Evolutionary conservation across 345 rosid genomes (phyloP), one percentile per base, ranked within the genome.

Genomic region (Barbarea vulgaris): DNA sequence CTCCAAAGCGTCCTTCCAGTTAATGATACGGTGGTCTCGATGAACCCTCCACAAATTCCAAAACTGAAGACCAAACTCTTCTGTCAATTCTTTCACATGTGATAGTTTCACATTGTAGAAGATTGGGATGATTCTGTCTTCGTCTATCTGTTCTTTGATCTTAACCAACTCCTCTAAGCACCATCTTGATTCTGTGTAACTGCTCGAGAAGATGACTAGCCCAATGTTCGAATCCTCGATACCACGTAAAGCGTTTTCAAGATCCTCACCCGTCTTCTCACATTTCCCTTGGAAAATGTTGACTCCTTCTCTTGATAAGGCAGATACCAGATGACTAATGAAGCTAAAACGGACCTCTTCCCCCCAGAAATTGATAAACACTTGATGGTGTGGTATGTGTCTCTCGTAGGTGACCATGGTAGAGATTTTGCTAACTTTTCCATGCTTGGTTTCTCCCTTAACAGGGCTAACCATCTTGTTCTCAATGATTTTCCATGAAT

Each of bases 1-100:
- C 21, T 27, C 17, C 41, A 21, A n/a, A 51, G 70, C 51, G 62
- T 67, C n/a, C 56, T 44, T 67, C 69, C 76, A 72, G 4, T 15
- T 14, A 18, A 60, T 62, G 15, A 67, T 37, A 36, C n/a, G 42
- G 12, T 51, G 65, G 4, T 61, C 10, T 1, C 21, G 33, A 9
- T 64, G 10, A 61, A 21, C 4, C 17, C 50, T 61, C 28, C 46
- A 37, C 47, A 17, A 21, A 21, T 39, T 22, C 66, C 28, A 18
- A 41, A 61, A 25, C 47, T 3, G 11, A 6, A 1, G 7, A 55
- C 66, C 66, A 7, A 61, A 61, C 5, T 22, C 12, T 13, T 30
- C 66, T 2, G 37, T 1, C 27, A 59, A 42, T 7, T 59, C 8
- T 59, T 36, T 11, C 15, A 59, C 46, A 2, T 37, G 15, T 9